Evolutionary conservation across 768 basidiomycete species (phyloP), one percentile per base, ranked within the genome.

Genomic region (Lentinula detonsa): DNA sequence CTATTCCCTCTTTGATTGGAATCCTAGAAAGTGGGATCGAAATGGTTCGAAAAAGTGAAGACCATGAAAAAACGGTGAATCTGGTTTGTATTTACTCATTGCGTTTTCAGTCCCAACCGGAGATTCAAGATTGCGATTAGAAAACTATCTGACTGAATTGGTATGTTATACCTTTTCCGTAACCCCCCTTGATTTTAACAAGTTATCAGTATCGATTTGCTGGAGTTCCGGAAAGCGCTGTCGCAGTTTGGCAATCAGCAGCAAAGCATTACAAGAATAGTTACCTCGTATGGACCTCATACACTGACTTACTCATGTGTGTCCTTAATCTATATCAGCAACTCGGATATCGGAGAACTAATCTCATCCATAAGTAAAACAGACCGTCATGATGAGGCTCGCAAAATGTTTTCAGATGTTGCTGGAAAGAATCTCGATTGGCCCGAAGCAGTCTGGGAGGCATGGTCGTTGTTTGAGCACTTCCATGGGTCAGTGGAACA

Each of bases 371-470:
- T 23, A 65, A 86, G 85, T 65, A 83, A 83, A 69, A 73, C 80
- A 39, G 77, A 80, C 61, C 76, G 75, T 64, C 74, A 84, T 56
- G 80, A 85, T 15, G 75, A 82, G 50, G 90, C 89, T 2, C 85
- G 93, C 43, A 75, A 80, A 23, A 74, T 85, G 6, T 96, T 92
- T 70, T 72, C 76, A 45, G 85, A 87, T 62, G 77, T 90, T 4
- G 81, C 85, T 33, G 76, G 78, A 48, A 90, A 89, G 70, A 84
- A 87, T 54, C 66, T 98, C 42, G 96, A 99, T 72, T 98, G 95
- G 89, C 95, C 97, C 0, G 96, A 99, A 72, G 90, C 88, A 9
- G 76, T 98, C 7, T 96, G 92, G 87, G 92, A 95, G 59, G 88
- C 91, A 1, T 96, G 93, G 91, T 68, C 87, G 16, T 74, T 80